phyloP scores from a whole-genome alignment of 2,329 filamentous ascomycete genomes.

The Colletotrichum euphorbiae region DNA sequence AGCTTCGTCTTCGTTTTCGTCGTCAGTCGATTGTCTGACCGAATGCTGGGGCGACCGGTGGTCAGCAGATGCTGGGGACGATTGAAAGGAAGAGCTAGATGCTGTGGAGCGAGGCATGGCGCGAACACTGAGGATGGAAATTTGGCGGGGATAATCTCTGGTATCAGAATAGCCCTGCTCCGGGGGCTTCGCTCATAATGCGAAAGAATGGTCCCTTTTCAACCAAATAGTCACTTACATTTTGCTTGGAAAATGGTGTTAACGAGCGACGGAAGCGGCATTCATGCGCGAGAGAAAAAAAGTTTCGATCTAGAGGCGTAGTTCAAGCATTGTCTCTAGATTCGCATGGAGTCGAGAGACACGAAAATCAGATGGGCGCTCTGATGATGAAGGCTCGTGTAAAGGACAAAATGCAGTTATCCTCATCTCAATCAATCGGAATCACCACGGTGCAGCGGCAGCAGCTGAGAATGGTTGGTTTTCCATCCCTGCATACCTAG shows the following conservation, averaged over 20 bases:
- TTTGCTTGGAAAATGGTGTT: not conserved
- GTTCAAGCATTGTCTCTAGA: constrained; percentile 31
- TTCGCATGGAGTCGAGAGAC: constrained; percentile 20
- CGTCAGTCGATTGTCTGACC: constrained; percentile 37
- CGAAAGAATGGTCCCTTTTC: constrained; percentile 1
- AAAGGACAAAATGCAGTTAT: constrained; percentile 24
- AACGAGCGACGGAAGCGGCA: constrained; percentile 36
- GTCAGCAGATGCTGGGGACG: constrained; percentile 45
- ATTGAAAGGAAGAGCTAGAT: constrained; percentile 47
- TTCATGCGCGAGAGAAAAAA: constrained; percentile 30
- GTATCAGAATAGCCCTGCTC: constrained; percentile 17
- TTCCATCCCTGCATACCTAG: constrained; percentile 36
- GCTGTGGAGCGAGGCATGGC: constrained; percentile 56
- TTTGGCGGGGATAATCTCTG: constrained; percentile 36
- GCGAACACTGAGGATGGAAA: constrained; percentile 19
- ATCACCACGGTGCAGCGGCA: constrained; percentile 37
- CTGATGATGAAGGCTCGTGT: constrained; percentile 21
- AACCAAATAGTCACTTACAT: not conserved
- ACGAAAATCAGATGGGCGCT: constrained; percentile 36
- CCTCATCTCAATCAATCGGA: constrained; percentile 36
- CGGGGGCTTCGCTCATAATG: constrained; percentile 17
- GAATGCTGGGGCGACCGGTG: constrained; percentile 45
- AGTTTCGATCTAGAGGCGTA: constrained; percentile 23
- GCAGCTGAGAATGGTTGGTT: constrained; percentile 30
- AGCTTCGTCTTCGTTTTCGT: constrained; percentile 1